Evolutionary conservation across 192 early-diverging fungal species (phyloP).

Genomic region (Gigaspora rosea): DNA sequence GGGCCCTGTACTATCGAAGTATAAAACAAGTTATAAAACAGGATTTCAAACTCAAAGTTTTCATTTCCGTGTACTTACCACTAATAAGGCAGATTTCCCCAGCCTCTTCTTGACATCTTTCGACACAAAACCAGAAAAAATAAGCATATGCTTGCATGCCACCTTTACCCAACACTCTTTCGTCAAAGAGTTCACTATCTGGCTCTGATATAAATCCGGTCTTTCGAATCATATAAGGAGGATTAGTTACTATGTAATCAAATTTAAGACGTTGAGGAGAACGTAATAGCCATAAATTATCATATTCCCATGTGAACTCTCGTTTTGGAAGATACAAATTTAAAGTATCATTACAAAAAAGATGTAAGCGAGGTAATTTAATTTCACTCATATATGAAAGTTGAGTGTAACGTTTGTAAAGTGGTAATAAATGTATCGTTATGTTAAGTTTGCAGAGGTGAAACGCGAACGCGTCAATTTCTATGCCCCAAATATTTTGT

Average conservation of each 20-base stretch:
- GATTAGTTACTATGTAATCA: slow-evolving; percentile 62
- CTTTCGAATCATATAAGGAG: slow-evolving; percentile 63
- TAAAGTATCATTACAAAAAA: slow-evolving; percentile 60
- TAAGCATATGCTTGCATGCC: slow-evolving; percentile 62
- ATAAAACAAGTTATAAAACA: slow-evolving; percentile 18
- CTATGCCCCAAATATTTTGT: slow-evolving; percentile 54
- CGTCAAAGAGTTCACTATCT: slow-evolving; percentile 53
- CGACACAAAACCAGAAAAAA: slow-evolving; percentile 60
- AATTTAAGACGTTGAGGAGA: slow-evolving; percentile 47
- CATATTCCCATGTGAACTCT: slow-evolving; percentile 43
- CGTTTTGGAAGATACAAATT: slow-evolving; percentile 43
- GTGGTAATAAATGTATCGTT: slow-evolving; percentile 50
- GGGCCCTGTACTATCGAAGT: not conserved
- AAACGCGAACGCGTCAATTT: slow-evolving; percentile 57
- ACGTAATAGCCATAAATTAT: slow-evolving; percentile 42
- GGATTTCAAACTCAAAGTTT: not conserved
- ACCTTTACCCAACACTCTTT: slow-evolving; percentile 45
- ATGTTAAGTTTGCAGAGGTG: slow-evolving; percentile 55
- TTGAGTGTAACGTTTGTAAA: slow-evolving; percentile 40
- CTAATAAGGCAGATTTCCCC: slow-evolving; percentile 59
- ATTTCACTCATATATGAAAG: not conserved
- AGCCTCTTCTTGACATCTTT: slow-evolving; percentile 43
- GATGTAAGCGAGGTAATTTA: slow-evolving; percentile 41
- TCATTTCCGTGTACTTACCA: slow-evolving; percentile 29
- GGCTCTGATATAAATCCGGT: slow-evolving; percentile 56